These are phyloP conservation scores for Entonaema liquescens DNA, from an alignment of 495 filamentous ascomycete genomes.

Conservation along the genomic window DNA sequence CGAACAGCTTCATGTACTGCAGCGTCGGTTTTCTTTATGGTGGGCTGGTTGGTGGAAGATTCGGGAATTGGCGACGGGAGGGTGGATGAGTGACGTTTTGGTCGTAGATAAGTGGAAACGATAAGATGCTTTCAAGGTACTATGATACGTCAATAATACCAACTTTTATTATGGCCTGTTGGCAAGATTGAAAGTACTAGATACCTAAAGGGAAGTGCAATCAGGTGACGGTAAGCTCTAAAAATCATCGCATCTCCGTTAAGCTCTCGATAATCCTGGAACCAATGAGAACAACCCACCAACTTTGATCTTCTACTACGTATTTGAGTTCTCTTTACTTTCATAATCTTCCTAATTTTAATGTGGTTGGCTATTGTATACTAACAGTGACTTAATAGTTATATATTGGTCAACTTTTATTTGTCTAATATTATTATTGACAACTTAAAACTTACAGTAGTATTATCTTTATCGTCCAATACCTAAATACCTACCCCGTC, in stretches of 20 bases:
- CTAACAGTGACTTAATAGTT: too few relatives aligned
- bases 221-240: constrained; percentile 32
- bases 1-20: constrained; percentile 22
- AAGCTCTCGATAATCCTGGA: constrained; percentile 26
- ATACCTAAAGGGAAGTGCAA: constrained; percentile 16
- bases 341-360: neutral
- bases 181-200: constrained; percentile 14
- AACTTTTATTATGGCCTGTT: neutral
- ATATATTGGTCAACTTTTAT: too few relatives aligned
- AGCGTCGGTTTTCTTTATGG: constrained; percentile 35
- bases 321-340: neutral
- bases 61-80: constrained; percentile 42
- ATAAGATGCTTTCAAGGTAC: neutral
- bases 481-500: too few relatives aligned
- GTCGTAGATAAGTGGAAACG: constrained; percentile 22
- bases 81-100: constrained; percentile 36
- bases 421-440: too few relatives aligned
- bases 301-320: neutral
- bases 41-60: constrained; percentile 41
- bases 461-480: too few relatives aligned
- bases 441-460: too few relatives aligned
- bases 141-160: neutral
- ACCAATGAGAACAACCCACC: constrained; percentile 26
- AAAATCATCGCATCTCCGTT: constrained; percentile 6
- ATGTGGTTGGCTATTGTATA: too few relatives aligned